Conservation (phyloP, 768 basidiomycete genomes). For the Termitomyces sp. region DNA sequence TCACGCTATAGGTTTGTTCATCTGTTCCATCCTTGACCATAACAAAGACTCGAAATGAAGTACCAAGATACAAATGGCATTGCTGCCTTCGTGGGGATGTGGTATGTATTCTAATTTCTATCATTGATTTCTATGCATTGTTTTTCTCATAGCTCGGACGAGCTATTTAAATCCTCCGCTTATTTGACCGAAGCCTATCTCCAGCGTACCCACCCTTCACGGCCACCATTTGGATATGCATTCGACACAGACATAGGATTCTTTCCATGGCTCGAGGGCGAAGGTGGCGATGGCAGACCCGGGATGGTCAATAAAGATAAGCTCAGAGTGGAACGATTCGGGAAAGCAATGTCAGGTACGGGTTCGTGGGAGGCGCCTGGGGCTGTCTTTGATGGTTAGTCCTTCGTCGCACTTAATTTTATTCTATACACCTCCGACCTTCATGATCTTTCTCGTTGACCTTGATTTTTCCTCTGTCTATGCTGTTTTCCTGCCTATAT, state of each 20-base stretch:
- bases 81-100: slow-evolving; percentile 66
- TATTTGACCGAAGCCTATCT: slow-evolving; percentile 69
- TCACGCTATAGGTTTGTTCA: background rate
- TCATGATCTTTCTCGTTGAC: background rate
- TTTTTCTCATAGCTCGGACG: slow-evolving; percentile 51
- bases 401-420: background rate
- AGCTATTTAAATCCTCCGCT: slow-evolving; percentile 70
- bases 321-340: slow-evolving; percentile 62
- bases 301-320: slow-evolving; percentile 31
- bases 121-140: background rate
- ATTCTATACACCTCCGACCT: background rate
- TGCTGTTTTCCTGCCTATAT: background rate
- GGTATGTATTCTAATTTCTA: slow-evolving; percentile 33
- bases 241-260: slow-evolving; percentile 48
- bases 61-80: slow-evolving; percentile 63
- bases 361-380: slow-evolving; percentile 66
- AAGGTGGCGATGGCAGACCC: background rate
- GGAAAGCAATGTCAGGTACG: slow-evolving; percentile 72
- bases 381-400: slow-evolving; percentile 49
- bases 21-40: slow-evolving; percentile 5
- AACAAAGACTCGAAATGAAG: slow-evolving; percentile 52
- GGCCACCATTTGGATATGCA: slow-evolving; percentile 69
- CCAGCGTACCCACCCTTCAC: slow-evolving; percentile 39
- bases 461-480: background rate
- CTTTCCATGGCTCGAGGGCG: slow-evolving; percentile 72